A percentile compares a stretch with the other conserved stretches of the same genome.
phyloP scores from a whole-genome alignment of 1,284 basidiomycete species.

The Tilletia setariae region DNA sequence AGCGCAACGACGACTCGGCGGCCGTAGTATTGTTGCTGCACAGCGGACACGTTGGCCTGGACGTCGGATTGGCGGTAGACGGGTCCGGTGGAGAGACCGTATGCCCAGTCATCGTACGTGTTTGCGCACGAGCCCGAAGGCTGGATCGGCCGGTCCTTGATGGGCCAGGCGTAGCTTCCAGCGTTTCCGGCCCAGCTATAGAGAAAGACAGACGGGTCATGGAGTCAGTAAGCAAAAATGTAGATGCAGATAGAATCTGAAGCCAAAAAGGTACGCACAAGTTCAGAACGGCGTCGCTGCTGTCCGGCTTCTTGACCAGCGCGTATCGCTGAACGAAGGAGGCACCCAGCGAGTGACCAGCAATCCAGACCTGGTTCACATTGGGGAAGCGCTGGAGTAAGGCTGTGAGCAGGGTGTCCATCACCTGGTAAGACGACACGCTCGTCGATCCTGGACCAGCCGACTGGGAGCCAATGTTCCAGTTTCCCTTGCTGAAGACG shows the following conservation, averaged over 20 bases:
- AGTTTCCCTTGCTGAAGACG: constrained; percentile 15
- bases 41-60: constrained; percentile 5
- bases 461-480: constrained; percentile 3
- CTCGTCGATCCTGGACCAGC: not conserved
- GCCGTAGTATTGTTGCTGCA: constrained; percentile 11
- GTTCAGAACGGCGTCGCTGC: constrained; percentile 17
- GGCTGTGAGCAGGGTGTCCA: constrained; percentile 2
- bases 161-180: constrained; percentile 26
- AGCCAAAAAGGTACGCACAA: constrained; percentile 1
- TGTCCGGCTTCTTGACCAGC: constrained; percentile 9
- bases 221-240: not conserved
- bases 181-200: constrained; percentile 31
- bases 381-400: constrained; percentile 13
- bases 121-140: constrained; percentile 12
- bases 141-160: constrained; percentile 15
- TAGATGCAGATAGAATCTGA: too few species aligned
- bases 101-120: constrained; percentile 22
- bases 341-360: constrained; percentile 16
- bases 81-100: constrained; percentile 19
- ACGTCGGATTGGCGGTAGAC: constrained; percentile 17
- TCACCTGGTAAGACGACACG: constrained; percentile 10
- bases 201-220: not conserved
- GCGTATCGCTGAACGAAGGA: constrained; percentile 14
- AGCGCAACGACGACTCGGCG: constrained; percentile 15
- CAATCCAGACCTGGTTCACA: constrained; percentile 14